Evolutionary conservation across 371 early-diverging fungal genomes (phyloP), one percentile per base, ranked within the genome.

Genomic region (Mucor circinelloides): DNA sequence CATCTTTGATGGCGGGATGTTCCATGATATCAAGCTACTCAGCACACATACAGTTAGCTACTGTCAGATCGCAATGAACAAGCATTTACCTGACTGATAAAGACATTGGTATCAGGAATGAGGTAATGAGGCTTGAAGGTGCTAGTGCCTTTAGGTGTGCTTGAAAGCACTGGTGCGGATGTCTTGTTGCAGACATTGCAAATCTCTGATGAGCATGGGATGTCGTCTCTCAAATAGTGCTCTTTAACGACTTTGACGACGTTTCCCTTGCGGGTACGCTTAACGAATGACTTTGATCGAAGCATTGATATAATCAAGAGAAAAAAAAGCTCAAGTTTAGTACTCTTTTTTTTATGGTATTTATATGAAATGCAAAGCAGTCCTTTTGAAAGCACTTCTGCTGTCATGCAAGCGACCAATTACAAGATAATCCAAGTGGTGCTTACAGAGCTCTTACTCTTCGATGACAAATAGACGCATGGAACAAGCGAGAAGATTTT

Each of bases 201-300:
- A 1, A 76, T 73, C 19, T 77, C 68, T 0, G 88, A 81, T 4
- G 91, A 93, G 76, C 99, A 98, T 56, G 86, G 79, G 50, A 98
- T 94, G 75, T 98, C 99, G 76, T 97, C 97, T 34, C 97, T 92
- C 30, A 98, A 81, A 76, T 98, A 98, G 71, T 97, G 97, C 74
- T 98, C 97, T 74, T 93, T 92, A 67, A 97, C 93, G n/a, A 97
- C 93, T 72, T 94, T 95, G 63, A 95, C 87, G 52, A 97, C 92
- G 61, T 91, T 93, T 27, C 99, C 97, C 74, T 91, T 89, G 70
- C 89, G 86, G 34, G 93, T 95, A 72, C 92, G 93, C 63, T 92
- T 90, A 6, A 93, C 83, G 73, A 87, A 90, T 12, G 91, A 68
- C 67, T 89, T 90, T 42, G 86, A 83, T 62, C 90, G 81, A 55